phyloP scores from a whole-genome alignment of 768 basidiomycete genomes.

The Russula dissimulans region DNA sequence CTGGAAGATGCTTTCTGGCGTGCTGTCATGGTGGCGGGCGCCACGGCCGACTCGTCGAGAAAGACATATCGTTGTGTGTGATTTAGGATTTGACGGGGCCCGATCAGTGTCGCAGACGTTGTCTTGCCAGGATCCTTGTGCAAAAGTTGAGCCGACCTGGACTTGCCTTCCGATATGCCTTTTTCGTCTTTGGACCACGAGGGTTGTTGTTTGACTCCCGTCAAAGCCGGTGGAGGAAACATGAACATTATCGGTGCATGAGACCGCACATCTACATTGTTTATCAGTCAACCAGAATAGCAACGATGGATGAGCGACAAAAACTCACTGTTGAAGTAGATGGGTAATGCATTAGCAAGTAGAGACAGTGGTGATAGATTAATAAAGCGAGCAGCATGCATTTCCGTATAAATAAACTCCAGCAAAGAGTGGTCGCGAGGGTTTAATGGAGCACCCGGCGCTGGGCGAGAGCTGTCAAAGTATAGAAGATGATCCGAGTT shows the following conservation, averaged over 20 bases:
- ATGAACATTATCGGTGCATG: constrained; percentile 53
- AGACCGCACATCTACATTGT: constrained; percentile 48
- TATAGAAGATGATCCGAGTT: neutral
- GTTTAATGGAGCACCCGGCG: constrained; percentile 27
- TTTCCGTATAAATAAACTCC: constrained; percentile 55
- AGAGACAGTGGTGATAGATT: constrained; percentile 56
- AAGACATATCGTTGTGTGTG: constrained; percentile 36
- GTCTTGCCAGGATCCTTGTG: neutral
- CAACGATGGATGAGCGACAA: neutral
- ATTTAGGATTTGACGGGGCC: constrained; percentile 7
- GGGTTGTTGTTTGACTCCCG: neutral
- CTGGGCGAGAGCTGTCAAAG: neutral
- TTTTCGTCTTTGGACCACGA: neutral
- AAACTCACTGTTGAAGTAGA: constrained; percentile 52
- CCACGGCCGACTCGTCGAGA: constrained; percentile 33
- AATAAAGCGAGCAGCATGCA: constrained; percentile 61
- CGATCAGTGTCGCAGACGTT: neutral
- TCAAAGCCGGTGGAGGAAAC: constrained; percentile 40
- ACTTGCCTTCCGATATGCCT: neutral
- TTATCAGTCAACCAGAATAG: neutral
- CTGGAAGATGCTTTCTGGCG: constrained; percentile 10
- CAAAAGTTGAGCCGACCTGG: neutral
- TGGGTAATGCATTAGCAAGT: constrained; percentile 44
- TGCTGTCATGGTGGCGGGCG: constrained; percentile 31
- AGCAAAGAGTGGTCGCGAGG: constrained; percentile 61